A percentile compares a stretch with the other conserved stretches of the same genome.
Conservation (phyloP, 306 rosid genomes). For the Casuarina glauca region DNA sequence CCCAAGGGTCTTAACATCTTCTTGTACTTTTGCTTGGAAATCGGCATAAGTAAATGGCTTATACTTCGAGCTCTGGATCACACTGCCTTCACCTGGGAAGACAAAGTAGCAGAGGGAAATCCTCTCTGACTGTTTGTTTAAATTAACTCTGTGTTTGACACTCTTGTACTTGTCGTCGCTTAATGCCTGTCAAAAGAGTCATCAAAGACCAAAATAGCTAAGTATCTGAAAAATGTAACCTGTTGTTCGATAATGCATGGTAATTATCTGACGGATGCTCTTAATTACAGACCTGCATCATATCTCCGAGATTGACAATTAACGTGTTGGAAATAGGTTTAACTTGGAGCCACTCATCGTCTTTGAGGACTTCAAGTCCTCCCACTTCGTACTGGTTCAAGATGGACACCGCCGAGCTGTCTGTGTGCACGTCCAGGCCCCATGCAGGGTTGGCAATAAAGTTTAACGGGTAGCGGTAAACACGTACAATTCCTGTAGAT, state of each 20-base stretch:
- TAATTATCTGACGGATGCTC: not conserved
- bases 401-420: conserved; percentile 59
- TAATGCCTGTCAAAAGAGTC: conserved; percentile 45
- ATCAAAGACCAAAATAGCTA: not conserved
- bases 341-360: conserved; percentile 49
- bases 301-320: conserved; percentile 60
- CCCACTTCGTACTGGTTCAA: conserved; percentile 48
- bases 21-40: conserved; percentile 59
- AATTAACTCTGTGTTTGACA: conserved; percentile 58
- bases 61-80: conserved; percentile 63
- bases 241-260: too few species aligned
- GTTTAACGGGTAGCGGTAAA: conserved; percentile 59
- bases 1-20: conserved; percentile 51
- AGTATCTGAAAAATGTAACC: not conserved
- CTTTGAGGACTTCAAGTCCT: conserved; percentile 63
- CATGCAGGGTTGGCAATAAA: conserved; percentile 28
- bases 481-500: conserved; percentile 53
- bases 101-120: conserved; percentile 69
- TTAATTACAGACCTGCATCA: conserved; percentile 55
- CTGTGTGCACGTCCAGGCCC: conserved; percentile 70
- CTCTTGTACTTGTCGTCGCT: conserved; percentile 49
- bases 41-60: conserved; percentile 66
- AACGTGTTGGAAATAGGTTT: conserved; percentile 52
- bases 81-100: conserved; percentile 51
- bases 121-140: conserved; percentile 48